Conservation (phyloP, 768 basidiomycete genomes). For the Boletus sp. region DNA sequence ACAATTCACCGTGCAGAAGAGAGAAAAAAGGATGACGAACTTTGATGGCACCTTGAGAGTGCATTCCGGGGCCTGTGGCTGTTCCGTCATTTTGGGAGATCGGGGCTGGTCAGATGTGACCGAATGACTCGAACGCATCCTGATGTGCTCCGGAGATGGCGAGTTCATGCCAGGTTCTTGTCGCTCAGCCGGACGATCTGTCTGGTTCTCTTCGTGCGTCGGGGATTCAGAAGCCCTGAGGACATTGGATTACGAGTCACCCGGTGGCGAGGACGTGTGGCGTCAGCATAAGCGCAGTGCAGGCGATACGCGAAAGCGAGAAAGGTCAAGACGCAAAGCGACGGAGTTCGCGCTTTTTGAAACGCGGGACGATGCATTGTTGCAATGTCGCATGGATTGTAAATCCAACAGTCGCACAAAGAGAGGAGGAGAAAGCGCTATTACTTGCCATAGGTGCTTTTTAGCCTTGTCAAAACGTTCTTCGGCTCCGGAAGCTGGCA, state of each 20-base stretch:
- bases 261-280: constrained; percentile 26
- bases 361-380: constrained; percentile 11
- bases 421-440: constrained; percentile 4
- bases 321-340: constrained; percentile 8
- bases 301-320: constrained; percentile 23
- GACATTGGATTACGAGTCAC: constrained; percentile 19
- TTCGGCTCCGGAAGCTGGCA: constrained; percentile 19
- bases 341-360: constrained; percentile 14
- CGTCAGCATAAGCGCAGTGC: constrained; percentile 27
- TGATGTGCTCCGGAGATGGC: constrained; percentile 20
- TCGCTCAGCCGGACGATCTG: constrained; percentile 12
- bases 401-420: not conserved
- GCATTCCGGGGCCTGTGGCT: constrained; percentile 21
- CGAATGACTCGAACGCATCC: constrained; percentile 20
- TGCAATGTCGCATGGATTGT: constrained; percentile 11
- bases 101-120: constrained; percentile 14
- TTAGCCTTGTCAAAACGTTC: constrained; percentile 36
- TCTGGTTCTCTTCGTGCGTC: constrained; percentile 17
- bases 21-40: constrained; percentile 21
- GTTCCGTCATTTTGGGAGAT: constrained; percentile 20
- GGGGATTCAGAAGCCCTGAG: constrained; percentile 32
- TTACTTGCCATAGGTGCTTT: constrained; percentile 35
- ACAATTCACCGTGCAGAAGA: constrained; percentile 7
- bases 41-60: constrained; percentile 20
- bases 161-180: constrained; percentile 15